Evolutionary conservation across 495 filamentous ascomycete genomes (phyloP).

Genomic region (Hypoxylon fuscum): DNA sequence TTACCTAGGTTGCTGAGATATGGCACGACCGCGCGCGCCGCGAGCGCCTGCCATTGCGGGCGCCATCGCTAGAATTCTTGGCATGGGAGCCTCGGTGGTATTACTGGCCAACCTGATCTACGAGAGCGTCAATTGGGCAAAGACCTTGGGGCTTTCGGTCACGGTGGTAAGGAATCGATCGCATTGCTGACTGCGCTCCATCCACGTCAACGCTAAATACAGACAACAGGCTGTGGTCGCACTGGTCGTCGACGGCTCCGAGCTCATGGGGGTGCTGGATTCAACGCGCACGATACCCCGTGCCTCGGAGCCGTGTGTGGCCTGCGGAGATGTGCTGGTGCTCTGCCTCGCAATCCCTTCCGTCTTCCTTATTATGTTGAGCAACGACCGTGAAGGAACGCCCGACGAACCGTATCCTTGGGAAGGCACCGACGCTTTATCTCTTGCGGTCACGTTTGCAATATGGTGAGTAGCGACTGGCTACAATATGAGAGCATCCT

Average conservation of each 20-base stretch:
- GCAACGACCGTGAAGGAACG: neutral
- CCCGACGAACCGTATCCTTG: conserved; percentile 26
- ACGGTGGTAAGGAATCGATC: conserved; percentile 26
- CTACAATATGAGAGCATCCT: neutral
- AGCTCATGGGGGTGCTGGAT: conserved; percentile 35
- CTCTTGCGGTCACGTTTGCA: conserved; percentile 23
- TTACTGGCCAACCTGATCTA: conserved; percentile 41
- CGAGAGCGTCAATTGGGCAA: conserved; percentile 39
- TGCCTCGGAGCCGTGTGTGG: conserved; percentile 18
- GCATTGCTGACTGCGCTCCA: neutral
- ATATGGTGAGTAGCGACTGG: conserved; percentile 29
- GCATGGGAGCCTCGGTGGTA: conserved; percentile 36
- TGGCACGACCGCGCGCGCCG: conserved; percentile 35
- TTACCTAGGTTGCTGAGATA: conserved; percentile 1
- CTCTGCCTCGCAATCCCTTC: conserved; percentile 34
- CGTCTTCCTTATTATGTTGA: conserved; percentile 21
- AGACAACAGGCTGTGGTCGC: conserved; percentile 29
- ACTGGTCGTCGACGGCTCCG: conserved; percentile 34
- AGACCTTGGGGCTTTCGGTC: conserved; percentile 34
- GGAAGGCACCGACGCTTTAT: conserved; percentile 23
- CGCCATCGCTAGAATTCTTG: conserved; percentile 35
- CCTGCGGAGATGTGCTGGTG: conserved; percentile 28
- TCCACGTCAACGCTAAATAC: conserved; percentile 12
- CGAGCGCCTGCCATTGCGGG: conserved; percentile 18
- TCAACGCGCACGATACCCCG: conserved; percentile 37